Conservation (phyloP, 371 early-diverging fungal genomes). For the Apophysomyces trapeziformis region DNA sequence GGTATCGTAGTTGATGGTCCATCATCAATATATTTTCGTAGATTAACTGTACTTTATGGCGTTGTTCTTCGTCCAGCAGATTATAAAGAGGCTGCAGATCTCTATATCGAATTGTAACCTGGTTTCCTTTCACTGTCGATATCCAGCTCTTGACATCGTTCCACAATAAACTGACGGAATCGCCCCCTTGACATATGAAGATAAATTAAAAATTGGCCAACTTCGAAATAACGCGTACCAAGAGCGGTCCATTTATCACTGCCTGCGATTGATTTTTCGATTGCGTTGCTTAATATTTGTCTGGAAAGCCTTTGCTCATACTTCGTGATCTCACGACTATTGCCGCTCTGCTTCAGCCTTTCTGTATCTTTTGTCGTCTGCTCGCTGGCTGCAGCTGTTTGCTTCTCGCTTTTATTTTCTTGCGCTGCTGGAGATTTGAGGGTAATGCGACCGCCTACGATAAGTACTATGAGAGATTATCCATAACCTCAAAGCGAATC, state of each 20-base stretch:
- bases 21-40: neutral
- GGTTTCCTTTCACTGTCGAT: neutral
- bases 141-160: neutral
- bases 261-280: no score
- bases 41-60: neutral
- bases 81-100: neutral
- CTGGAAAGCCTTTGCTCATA: no score
- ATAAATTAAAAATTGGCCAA: no score
- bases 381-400: no score
- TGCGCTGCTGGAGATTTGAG: neutral
- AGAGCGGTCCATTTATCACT: neutral
- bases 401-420: neutral
- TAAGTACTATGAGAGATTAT: no score
- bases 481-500: neutral
- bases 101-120: neutral
- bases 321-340: no score
- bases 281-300: no score
- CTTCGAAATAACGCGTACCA: neutral
- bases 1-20: neutral
- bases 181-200: neutral
- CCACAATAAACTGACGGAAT: neutral
- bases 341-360: no score
- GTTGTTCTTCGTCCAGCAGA: neutral
- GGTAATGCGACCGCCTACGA: neutral
- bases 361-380: no score